Conservation (phyloP, 2,329 filamentous ascomycete genomes). For the Aspergillus sp. region DNA sequence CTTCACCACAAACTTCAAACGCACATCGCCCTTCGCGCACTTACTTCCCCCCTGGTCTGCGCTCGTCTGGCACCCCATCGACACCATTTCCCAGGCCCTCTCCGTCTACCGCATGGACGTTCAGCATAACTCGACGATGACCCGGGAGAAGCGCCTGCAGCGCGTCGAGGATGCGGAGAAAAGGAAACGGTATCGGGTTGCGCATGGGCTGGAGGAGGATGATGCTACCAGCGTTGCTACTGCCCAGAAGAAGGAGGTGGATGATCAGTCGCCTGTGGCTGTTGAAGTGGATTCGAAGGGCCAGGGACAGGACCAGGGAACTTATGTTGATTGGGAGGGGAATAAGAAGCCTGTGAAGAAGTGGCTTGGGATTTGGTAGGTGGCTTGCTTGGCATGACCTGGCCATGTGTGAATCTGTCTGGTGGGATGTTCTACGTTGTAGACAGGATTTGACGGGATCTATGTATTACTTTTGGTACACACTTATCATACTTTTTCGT, state of each 20-base stretch:
- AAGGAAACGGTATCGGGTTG: constrained; percentile 73
- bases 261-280: constrained; percentile 35
- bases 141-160: constrained; percentile 62
- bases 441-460: too few relatives aligned
- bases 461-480: too few relatives aligned
- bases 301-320: constrained; percentile 1
- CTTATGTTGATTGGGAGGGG: constrained; percentile 29
- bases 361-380: constrained; percentile 73
- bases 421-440: background rate
- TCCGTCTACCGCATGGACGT: constrained; percentile 71
- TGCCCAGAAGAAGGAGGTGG: constrained; percentile 16
- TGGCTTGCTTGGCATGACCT: background rate
- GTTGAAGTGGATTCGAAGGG: constrained; percentile 23
- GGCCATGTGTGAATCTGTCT: background rate
- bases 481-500: too few relatives aligned
- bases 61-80: constrained; percentile 61
- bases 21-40: constrained; percentile 69
- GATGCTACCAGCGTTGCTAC: constrained; percentile 27
- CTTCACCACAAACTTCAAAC: constrained; percentile 69
- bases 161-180: constrained; percentile 81
- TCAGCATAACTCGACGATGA: constrained; percentile 59
- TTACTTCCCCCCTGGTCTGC: constrained; percentile 65
- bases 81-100: constrained; percentile 56
- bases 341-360: constrained; percentile 59
- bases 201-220: constrained; percentile 64